Evolutionary conservation across 768 basidiomycete species (phyloP).

Genomic region (Flagelloscypha sp.): DNA sequence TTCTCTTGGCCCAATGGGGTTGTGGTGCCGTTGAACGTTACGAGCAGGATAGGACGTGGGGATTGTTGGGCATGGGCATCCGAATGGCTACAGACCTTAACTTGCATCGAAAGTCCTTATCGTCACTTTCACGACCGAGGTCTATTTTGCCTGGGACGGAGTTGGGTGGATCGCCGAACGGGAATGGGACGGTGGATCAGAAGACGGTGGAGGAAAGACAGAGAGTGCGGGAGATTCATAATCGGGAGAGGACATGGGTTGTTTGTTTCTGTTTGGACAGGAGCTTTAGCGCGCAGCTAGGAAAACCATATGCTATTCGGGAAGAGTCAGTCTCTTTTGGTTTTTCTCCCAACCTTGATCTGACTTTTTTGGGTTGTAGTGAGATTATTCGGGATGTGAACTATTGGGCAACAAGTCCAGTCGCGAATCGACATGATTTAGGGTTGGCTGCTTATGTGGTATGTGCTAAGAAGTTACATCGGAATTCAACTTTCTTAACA

Average conservation of each 20-base stretch:
- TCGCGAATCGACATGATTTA: conserved; percentile 56
- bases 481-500: conserved; percentile 8
- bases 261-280: conserved; percentile 81
- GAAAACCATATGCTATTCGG: conserved; percentile 86
- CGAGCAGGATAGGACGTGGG: conserved; percentile 94
- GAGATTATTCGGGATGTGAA: conserved; percentile 80
- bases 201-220: conserved; percentile 76
- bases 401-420: conserved; percentile 64
- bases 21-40: conserved; percentile 93
- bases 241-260: conserved; percentile 93
- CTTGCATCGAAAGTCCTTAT: conserved; percentile 81
- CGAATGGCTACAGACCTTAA: conserved; percentile 97
- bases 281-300: conserved; percentile 92
- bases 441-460: conserved; percentile 74
- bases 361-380: conserved; percentile 27
- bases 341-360: conserved; percentile 4
- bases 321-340: conserved; percentile 68
- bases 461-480: no score
- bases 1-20: conserved; percentile 83
- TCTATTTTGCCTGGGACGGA: no score
- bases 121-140: no score
- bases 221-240: conserved; percentile 80
- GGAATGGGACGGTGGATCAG: conserved; percentile 39
- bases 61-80: conserved; percentile 80
- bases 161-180: no score